Evolutionary conservation across 2,329 filamentous ascomycete species (phyloP).

Genomic region (Ophiostoma sp.): DNA sequence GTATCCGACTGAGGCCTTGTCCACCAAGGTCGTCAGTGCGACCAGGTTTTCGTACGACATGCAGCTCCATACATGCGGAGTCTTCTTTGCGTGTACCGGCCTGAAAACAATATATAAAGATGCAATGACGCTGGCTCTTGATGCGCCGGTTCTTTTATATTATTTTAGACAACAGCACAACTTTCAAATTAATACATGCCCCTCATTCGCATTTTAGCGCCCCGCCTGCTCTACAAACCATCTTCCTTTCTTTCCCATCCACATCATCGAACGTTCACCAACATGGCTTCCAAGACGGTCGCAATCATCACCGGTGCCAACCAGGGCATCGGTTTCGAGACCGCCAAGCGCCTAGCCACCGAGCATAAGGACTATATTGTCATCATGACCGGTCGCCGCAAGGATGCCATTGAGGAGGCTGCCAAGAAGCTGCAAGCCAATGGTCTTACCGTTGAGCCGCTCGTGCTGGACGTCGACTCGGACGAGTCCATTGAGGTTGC

Average conservation of each 20-base stretch:
- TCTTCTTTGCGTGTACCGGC: background rate
- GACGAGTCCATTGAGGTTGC: constrained; percentile 44
- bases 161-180: background rate
- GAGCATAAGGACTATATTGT: constrained; percentile 42
- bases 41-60: background rate
- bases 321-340: constrained; percentile 46
- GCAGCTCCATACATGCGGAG: background rate
- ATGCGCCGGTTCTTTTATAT: background rate
- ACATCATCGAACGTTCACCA: background rate
- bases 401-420: constrained; percentile 40
- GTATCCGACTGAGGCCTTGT: background rate
- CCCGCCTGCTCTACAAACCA: background rate
- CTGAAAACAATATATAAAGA: background rate
- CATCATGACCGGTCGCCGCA: constrained; percentile 42
- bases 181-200: background rate
- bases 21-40: background rate
- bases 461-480: constrained; percentile 45
- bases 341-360: constrained; percentile 41
- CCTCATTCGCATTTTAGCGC: background rate
- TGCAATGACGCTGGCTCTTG: background rate
- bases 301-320: constrained; percentile 45
- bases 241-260: background rate
- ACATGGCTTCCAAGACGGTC: constrained; percentile 27
- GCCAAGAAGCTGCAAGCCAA: constrained; percentile 35
- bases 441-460: constrained; percentile 38